Conservation (phyloP, 257 asterid species). For the Fraxinus excelsior region DNA sequence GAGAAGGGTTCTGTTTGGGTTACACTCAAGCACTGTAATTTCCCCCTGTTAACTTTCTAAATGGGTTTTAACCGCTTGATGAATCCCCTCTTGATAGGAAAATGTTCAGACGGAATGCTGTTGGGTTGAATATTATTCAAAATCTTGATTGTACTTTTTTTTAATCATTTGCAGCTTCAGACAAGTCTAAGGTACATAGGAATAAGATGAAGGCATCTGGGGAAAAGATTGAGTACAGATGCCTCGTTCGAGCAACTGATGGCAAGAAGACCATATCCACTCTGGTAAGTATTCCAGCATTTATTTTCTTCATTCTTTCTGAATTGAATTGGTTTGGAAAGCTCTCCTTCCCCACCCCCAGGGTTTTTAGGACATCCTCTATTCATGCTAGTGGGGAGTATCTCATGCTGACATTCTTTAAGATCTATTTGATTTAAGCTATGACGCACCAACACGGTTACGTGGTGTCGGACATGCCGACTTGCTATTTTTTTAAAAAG, state of each 20-base stretch:
- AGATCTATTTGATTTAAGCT: slow-evolving; percentile 8
- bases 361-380: not conserved
- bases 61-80: slow-evolving; percentile 10
- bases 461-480: too few relatives aligned
- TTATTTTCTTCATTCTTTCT: not conserved
- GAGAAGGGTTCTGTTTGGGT: slow-evolving; percentile 94
- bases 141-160: slow-evolving; percentile 10
- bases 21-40: slow-evolving; percentile 73
- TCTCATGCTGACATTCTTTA: slow-evolving; percentile 14
- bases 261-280: slow-evolving; percentile 81
- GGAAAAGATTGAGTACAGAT: slow-evolving; percentile 61
- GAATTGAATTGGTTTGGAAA: not conserved
- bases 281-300: slow-evolving; percentile 40
- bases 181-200: slow-evolving; percentile 67
- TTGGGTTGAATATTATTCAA: slow-evolving; percentile 15
- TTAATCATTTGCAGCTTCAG: slow-evolving; percentile 58
- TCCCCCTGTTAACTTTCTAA: slow-evolving; percentile 11
- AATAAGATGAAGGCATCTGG: slow-evolving; percentile 73
- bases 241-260: slow-evolving; percentile 85
- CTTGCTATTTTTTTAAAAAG: too few relatives aligned
- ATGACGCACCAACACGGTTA: too few relatives aligned
- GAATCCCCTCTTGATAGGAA: not conserved
- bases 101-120: not conserved
- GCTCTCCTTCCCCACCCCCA: not conserved
- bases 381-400: slow-evolving; percentile 12